Conservation (phyloP, 306 rosid species). For the Phaseolus lunatus region DNA sequence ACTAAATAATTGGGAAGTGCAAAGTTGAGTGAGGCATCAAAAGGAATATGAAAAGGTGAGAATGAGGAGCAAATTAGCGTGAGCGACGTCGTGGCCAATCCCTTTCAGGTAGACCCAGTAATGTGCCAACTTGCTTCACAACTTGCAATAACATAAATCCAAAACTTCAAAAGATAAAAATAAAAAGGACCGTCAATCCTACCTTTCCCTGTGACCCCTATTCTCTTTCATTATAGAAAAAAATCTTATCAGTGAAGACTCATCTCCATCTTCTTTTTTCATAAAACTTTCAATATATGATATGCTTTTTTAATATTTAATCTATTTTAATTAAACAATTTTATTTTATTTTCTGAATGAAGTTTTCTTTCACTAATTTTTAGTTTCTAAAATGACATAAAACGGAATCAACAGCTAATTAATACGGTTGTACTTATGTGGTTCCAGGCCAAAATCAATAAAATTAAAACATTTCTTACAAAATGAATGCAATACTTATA, state of each 20-base stretch:
- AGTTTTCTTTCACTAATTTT: too few species aligned
- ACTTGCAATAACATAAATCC: slow-evolving; percentile 42
- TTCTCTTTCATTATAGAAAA: not conserved
- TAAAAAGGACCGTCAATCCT: slow-evolving; percentile 16
- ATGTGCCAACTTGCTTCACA: slow-evolving; percentile 48
- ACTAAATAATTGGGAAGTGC: not conserved
- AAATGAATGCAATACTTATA: too few species aligned
- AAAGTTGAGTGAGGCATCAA: slow-evolving; percentile 19
- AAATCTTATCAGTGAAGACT: slow-evolving; percentile 25
- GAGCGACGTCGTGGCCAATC: slow-evolving; percentile 48
- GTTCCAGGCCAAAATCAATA: not conserved
- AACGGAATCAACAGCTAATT: not conserved
- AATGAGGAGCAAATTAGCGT: slow-evolving; percentile 34
- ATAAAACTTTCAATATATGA: too few species aligned
- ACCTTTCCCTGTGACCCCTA: not conserved
- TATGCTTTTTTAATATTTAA: too few species aligned
- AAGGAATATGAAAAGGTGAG: slow-evolving; percentile 47
- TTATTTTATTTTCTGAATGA: too few species aligned
- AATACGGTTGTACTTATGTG: not conserved
- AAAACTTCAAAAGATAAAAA: not conserved
- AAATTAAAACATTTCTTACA: too few species aligned
- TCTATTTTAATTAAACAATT: too few species aligned
- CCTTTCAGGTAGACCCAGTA: slow-evolving; percentile 47
- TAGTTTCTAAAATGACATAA: not conserved
- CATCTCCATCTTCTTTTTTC: too few species aligned